Evolutionary conservation across 2,329 filamentous ascomycete genomes (phyloP), one percentile per base, ranked within the genome.

Genomic region (Colletotrichum sp.): DNA sequence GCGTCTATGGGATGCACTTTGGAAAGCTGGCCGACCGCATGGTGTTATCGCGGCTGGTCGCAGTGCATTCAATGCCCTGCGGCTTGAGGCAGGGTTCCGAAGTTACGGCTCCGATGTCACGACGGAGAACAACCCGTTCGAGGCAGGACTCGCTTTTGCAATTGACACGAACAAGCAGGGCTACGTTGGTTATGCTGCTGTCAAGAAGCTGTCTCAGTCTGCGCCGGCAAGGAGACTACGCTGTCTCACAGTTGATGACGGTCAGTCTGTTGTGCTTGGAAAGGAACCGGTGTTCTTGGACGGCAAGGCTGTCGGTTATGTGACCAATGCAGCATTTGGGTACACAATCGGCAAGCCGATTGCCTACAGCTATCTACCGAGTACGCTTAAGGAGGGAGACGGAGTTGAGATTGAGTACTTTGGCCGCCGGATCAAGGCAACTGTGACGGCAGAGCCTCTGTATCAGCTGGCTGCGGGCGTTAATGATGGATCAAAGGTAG

Each of bases 391-490:
- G 0, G 87, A 90, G 59, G 90, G 90, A 0, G 85, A 88, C 5
- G 72, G 78, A 0, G 90, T 93, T 0, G 90, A 92, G 79, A 86
- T 93, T 72, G 90, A 92, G 78, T 93, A 93, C 79, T 93, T 93
- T 81, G 90, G 91, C 6, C 84, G 82, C 73, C 85, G 85, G 13
- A 88, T 92, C 68, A 78, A 79, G 66, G 92, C 91, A 0, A 92
- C 90, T 5, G 88, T 93, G 1, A 83, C 84, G 0, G 77, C 83
- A 2, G 90, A 91, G 63, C 88, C 90, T 10, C 69, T 90, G 59
- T 87, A 87, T 73, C 87, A 68, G 18, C 18, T 39, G 6, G 4
- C 30, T 6, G n/a, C 57, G 8, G 16, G 21, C 12, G 44, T 21
- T 18, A 49, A 13, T 8, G 72, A 32, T 16, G 68, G 26, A n/a